Evolutionary conservation across 139 green algal genomes (phyloP), one percentile per base, ranked within the genome.

Genomic region (Micractinium conductrix): DNA sequence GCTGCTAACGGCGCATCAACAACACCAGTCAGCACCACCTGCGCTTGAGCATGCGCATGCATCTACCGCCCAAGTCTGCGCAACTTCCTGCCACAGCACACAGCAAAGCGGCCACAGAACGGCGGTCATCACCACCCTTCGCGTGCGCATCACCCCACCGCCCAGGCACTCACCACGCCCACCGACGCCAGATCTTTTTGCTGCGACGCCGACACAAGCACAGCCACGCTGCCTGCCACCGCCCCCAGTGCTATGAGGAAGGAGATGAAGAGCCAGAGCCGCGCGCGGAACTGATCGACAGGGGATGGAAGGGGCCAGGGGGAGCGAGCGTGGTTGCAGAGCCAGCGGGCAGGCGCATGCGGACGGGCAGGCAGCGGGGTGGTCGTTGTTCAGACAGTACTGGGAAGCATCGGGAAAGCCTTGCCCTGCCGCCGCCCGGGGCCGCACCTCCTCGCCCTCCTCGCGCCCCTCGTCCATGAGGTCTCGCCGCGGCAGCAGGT

Each of bases 251-350:
- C 81, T 26, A 91, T 65, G 16, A 91, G 53, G 44, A 90, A 91
- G 43, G 65, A 80, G n/a, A 85, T 37, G 37, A 92, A 86, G 1
- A 92, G 79, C 89, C 89, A 92, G 17, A 81, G 67, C 33, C 86
- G 80, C 4, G 89, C 89, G 1, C 87, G 78, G 1, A 79, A 83
- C 85, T 91, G 80, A n/a, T n/a, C n/a, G 73, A 73, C 21, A 19
- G 44, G n/a, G 14, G 50, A 81, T 19, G 35, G 35, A 5, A 69
- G 21, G 45, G 40, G 37, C 14, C 38, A 80, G 12, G 67, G 67
- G n/a, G 8, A 50, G 24, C 85, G 42, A 81, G 19, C n/a, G 37
- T n/a, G n/a, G 7, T 69, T 65, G 45, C 21, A 43, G 21, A 3
- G 28, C 48, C 14, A 48, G 53, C 69, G 22, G 9, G 75, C 80